These are phyloP conservation scores for Rhodamnia argentea DNA, from an alignment of 345 rosid genomes.

Conservation along the genomic window DNA sequence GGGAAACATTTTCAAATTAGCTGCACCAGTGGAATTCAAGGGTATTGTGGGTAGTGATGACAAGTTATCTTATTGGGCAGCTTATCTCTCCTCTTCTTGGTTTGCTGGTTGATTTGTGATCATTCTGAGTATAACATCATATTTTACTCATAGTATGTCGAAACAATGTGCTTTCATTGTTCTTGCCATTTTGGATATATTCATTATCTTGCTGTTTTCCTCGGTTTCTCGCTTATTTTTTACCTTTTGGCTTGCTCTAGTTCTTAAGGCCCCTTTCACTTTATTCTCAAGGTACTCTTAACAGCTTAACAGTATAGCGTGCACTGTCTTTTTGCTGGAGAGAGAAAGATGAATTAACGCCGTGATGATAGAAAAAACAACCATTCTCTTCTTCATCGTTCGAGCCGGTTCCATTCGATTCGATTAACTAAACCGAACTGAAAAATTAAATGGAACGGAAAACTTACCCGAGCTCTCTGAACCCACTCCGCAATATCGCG, in stretches of 20 bases:
- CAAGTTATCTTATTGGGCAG: constrained; percentile 27
- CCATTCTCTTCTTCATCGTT: too few relatives aligned
- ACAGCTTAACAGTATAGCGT: neutral
- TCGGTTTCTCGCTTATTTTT: neutral
- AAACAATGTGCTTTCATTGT: neutral
- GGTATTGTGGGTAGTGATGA: constrained; percentile 99
- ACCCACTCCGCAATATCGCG: too few relatives aligned
- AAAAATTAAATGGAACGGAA: too few relatives aligned
- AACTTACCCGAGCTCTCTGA: too few relatives aligned
- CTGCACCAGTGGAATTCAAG: constrained; percentile 99
- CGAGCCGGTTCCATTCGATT: too few relatives aligned
- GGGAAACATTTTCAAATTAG: constrained; percentile 71
- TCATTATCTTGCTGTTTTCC: neutral
- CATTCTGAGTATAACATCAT: neutral
- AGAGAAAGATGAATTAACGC: neutral
- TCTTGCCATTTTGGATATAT: neutral
- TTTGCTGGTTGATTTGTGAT: neutral
- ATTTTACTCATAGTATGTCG: neutral
- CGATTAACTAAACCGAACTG: too few relatives aligned
- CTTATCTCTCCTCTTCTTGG: neutral
- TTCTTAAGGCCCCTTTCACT: neutral
- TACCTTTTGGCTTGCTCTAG: neutral
- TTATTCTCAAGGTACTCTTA: neutral
- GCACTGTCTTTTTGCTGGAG: neutral
- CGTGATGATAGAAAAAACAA: neutral